Evolutionary conservation across 2,329 filamentous ascomycete genomes (phyloP).

Genomic region (Neospermospora avenae): DNA sequence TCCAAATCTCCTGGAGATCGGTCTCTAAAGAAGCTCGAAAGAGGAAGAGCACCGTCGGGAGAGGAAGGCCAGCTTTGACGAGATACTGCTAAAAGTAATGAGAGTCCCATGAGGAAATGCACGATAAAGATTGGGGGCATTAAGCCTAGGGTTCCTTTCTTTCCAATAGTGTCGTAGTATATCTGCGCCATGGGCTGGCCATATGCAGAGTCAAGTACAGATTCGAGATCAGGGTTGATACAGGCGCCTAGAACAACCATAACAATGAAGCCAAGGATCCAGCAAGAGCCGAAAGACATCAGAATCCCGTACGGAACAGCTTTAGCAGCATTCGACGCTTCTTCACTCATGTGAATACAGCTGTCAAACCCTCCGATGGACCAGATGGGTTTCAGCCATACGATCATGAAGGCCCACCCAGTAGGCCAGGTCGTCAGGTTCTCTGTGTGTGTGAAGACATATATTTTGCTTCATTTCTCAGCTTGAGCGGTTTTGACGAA

Average conservation of each 20-base stretch:
- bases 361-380: conserved; percentile 55
- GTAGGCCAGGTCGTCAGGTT: conserved; percentile 57
- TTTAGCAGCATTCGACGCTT: conserved; percentile 56
- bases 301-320: conserved; percentile 59
- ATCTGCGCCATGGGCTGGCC: conserved; percentile 56
- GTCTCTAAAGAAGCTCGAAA: conserved; percentile 54
- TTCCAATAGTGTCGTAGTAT: conserved; percentile 58
- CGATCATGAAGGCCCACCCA: conserved; percentile 56
- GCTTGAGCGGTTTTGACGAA: conserved; percentile 40
- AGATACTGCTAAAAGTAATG: conserved; percentile 54
- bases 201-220: conserved; percentile 46
- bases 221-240: conserved; percentile 50
- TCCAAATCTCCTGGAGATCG: conserved; percentile 48
- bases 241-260: conserved; percentile 55
- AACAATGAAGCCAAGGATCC: conserved; percentile 55
- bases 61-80: conserved; percentile 63
- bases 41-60: conserved; percentile 58
- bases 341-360: conserved; percentile 59
- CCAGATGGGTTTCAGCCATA: conserved; percentile 62
- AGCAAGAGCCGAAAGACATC: conserved; percentile 52
- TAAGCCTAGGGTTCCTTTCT: conserved; percentile 54
- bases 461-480: conserved; percentile 43
- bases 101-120: conserved; percentile 60
- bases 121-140: conserved; percentile 58
- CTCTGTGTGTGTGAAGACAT: conserved; percentile 54